A percentile compares a stretch with the other conserved stretches of the same genome.
These are phyloP conservation scores for Friedmanniomyces endolithicus DNA, from an alignment of 495 filamentous ascomycete species.

Conservation along the genomic window DNA sequence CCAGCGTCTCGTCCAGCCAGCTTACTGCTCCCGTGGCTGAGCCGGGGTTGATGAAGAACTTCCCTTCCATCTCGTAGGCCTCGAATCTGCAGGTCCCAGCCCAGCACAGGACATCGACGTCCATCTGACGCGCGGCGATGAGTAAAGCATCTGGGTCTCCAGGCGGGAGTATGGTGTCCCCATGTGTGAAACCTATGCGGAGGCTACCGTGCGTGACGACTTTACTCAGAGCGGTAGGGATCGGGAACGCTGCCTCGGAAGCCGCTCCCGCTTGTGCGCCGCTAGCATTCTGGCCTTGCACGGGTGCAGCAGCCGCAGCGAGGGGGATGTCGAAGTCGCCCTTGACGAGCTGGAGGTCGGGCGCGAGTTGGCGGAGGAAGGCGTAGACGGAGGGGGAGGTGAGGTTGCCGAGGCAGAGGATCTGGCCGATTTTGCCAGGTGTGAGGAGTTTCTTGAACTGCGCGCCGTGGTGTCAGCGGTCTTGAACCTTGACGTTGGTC, in stretches of 20 bases:
- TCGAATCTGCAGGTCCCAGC: slow-evolving; percentile 96
- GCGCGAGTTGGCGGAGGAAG: slow-evolving; percentile 80
- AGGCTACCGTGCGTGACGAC: slow-evolving; percentile 88
- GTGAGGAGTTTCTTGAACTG: slow-evolving; percentile 98
- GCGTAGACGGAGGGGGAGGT: slow-evolving; percentile 91
- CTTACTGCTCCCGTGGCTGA: slow-evolving; percentile 79
- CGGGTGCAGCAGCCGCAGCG: not conserved
- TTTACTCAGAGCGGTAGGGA: slow-evolving; percentile 84
- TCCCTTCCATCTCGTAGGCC: slow-evolving; percentile 95
- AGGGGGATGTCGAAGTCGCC: slow-evolving; percentile 70
- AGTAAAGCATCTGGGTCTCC: slow-evolving; percentile 83
- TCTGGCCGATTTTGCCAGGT: slow-evolving; percentile 95
- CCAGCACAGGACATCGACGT: slow-evolving; percentile 94
- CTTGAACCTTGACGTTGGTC: not conserved
- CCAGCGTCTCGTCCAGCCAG: slow-evolving; percentile 52
- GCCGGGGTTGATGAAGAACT: slow-evolving; percentile 98
- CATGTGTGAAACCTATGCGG: slow-evolving; percentile 92
- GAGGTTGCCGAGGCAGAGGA: slow-evolving; percentile 91
- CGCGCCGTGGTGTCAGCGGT: not conserved
- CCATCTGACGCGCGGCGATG: slow-evolving; percentile 87
- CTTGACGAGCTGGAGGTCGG: slow-evolving; percentile 90
- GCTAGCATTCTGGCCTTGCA: not conserved
- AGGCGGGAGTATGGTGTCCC: slow-evolving; percentile 83
- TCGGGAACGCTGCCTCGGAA: slow-evolving; percentile 66
- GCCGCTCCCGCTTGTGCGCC: not conserved